Evolutionary conservation across 176 grass and related monocot genomes (phyloP), one percentile per base, ranked within the genome.

Genomic region (Pontederia crassipes): DNA sequence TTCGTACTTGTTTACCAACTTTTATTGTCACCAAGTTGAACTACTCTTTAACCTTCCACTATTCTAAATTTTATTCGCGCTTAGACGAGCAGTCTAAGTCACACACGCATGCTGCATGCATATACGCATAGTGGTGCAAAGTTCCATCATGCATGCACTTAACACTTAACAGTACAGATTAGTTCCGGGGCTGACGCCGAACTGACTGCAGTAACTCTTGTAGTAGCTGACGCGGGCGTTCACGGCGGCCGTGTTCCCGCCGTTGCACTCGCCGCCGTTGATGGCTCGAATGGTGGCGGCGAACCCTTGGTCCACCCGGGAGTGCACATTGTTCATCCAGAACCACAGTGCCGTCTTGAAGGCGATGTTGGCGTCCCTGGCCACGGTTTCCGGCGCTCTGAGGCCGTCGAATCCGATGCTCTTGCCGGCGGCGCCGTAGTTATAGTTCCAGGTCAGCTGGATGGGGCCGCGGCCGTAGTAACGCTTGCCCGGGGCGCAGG

Each of bases 391-490:
- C 0, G 89, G 89, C 27, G 83, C 74, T 50, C 54, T 58, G 1
- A 95, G 48, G 47, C 89, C 89, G 68, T 95, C 79, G 73, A 95
- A 95, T 8, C 89, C 89, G 57, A 95, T 79, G 81, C 85, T 88
- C 52, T 69, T 0, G 17, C 89, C 89, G 1, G 89, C 89, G 8
- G 84, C 69, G 3, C 89, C 89, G 63, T 95, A 95, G 75, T 95
- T 95, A 71, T 8, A 95, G 78, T 95, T 95, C 89, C 89, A 89
- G 13, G 89, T 82, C 24, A 95, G 63, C 55, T 95, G 85, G 60
- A 95, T 72, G n/a, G 89, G 85, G 2, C 89, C 81, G 0, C 89
- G 85, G 2, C 89, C 89, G 54, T 95, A 95, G 89, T 95, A 95
- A 0, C 89, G 81, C 16, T 95, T 84, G 11, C 89, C 89, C 2